phyloP scores from a whole-genome alignment of 1,139 yeast genomes.

The Geotrichum reessii region DNA sequence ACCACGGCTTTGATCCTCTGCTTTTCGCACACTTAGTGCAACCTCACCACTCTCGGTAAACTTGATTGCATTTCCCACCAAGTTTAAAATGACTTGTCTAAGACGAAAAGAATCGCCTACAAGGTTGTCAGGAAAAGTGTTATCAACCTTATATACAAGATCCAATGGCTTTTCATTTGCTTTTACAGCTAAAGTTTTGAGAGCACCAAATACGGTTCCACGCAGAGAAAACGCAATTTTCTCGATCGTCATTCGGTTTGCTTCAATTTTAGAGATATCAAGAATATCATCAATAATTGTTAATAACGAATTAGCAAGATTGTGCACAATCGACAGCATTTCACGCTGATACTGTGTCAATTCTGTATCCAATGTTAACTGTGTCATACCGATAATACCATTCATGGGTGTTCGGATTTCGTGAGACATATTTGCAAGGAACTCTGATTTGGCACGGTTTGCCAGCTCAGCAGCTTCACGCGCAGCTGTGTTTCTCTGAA shows the following conservation, averaged over 20 bases:
- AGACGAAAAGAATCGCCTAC: conserved; percentile 83
- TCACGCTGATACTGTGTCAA: conserved; percentile 84
- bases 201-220: conserved; percentile 83
- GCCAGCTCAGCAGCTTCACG: conserved; percentile 92
- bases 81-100: conserved; percentile 74
- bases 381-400: conserved; percentile 92
- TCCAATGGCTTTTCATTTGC: conserved; percentile 81
- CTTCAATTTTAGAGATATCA: conserved; percentile 88
- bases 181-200: conserved; percentile 80
- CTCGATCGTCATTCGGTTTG: conserved; percentile 87
- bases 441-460: conserved; percentile 84
- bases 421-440: conserved; percentile 86
- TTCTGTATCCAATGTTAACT: conserved; percentile 77
- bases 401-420: conserved; percentile 89
- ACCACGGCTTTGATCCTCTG: conserved; percentile 37
- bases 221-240: conserved; percentile 78
- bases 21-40: conserved; percentile 39
- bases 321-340: conserved; percentile 82
- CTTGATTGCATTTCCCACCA: conserved; percentile 84
- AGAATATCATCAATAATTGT: conserved; percentile 84
- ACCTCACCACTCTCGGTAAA: conserved; percentile 80
- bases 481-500: conserved; percentile 87
- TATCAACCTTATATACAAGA: conserved; percentile 73
- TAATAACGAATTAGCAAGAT: conserved; percentile 72
- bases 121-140: conserved; percentile 77